phyloP scores from a whole-genome alignment of 1,284 basidiomycete genomes.

The Ganoderma lucidum region DNA sequence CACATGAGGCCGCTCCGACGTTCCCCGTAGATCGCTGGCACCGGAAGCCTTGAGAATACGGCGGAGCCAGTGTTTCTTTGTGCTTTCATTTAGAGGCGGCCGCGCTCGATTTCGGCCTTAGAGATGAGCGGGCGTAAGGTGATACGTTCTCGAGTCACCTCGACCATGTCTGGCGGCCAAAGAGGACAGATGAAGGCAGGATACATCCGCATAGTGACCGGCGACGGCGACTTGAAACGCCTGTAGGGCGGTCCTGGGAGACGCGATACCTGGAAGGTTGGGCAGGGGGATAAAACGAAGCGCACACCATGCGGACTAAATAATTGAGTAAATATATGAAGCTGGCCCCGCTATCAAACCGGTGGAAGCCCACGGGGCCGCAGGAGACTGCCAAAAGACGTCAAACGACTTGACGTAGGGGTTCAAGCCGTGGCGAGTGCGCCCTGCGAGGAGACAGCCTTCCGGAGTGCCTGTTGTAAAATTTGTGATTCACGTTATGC shows the following conservation, averaged over 20 bases:
- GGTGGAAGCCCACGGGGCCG: neutral
- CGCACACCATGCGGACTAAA: neutral
- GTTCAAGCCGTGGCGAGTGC: neutral
- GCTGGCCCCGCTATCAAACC: neutral
- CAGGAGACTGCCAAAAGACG: neutral
- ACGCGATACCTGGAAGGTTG: neutral
- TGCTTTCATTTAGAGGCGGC: neutral
- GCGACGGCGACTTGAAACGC: neutral
- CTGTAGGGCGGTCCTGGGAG: neutral
- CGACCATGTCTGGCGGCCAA: neutral
- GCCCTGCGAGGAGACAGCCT: neutral
- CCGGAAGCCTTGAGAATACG: neutral
- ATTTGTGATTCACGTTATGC: neutral
- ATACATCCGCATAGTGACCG: neutral
- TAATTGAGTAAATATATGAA: neutral
- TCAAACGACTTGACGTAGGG: neutral
- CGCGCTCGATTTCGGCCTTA: neutral
- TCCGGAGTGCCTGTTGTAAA: neutral
- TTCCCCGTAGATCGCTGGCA: neutral
- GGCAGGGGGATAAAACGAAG: neutral
- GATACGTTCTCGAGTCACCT: neutral
- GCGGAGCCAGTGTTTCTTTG: conserved; percentile 3
- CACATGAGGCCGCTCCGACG: neutral
- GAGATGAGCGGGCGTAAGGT: neutral
- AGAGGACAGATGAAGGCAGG: neutral